phyloP scores from a whole-genome alignment of 1,284 basidiomycete genomes.

The Malassezia slooffiae region DNA sequence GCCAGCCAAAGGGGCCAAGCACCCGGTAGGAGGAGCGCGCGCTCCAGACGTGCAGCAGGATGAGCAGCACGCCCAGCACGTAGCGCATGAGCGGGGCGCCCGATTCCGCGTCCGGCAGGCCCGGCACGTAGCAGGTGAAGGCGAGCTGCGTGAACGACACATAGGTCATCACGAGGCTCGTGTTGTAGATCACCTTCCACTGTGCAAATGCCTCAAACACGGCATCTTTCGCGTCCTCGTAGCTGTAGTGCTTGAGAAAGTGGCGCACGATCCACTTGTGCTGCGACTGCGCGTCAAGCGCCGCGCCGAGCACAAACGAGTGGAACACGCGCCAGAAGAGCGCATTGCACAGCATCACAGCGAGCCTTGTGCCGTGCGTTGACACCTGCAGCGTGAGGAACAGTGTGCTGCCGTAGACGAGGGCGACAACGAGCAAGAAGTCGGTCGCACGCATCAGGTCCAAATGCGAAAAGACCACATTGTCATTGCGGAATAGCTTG shows the following conservation, averaged over 20 bases:
- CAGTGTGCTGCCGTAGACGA: slow-evolving; percentile 54
- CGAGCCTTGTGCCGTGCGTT: too few relatives aligned
- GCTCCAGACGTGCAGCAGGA: slow-evolving; percentile 83
- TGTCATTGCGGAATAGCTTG: slow-evolving; percentile 80
- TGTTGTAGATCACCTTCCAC: slow-evolving; percentile 87
- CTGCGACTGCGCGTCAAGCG: slow-evolving; percentile 72
- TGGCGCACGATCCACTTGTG: slow-evolving; percentile 83
- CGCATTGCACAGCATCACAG: slow-evolving; percentile 72
- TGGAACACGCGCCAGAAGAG: slow-evolving; percentile 78
- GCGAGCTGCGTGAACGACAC: slow-evolving; percentile 29
- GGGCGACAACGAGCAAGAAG: slow-evolving; percentile 56
- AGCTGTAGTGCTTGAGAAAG: slow-evolving; percentile 64
- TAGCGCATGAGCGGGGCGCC: slow-evolving; percentile 82
- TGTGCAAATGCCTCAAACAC: slow-evolving; percentile 82
- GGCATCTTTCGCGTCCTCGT: slow-evolving; percentile 26
- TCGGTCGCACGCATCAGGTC: slow-evolving; percentile 69
- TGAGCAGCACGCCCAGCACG: slow-evolving; percentile 52
- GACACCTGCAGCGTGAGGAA: slow-evolving; percentile 49
- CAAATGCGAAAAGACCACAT: slow-evolving; percentile 67
- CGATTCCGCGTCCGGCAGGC: slow-evolving; percentile 60
- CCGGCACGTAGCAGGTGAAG: slow-evolving; percentile 34
- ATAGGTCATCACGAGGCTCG: slow-evolving; percentile 88
- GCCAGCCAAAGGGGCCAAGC: slow-evolving; percentile 55
- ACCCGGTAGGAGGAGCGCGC: slow-evolving; percentile 81
- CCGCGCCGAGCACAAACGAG: slow-evolving; percentile 71